Evolutionary conservation across 2,329 filamentous ascomycete genomes (phyloP), one percentile per base, ranked within the genome.

Genomic region (Xylaria sp.): DNA sequence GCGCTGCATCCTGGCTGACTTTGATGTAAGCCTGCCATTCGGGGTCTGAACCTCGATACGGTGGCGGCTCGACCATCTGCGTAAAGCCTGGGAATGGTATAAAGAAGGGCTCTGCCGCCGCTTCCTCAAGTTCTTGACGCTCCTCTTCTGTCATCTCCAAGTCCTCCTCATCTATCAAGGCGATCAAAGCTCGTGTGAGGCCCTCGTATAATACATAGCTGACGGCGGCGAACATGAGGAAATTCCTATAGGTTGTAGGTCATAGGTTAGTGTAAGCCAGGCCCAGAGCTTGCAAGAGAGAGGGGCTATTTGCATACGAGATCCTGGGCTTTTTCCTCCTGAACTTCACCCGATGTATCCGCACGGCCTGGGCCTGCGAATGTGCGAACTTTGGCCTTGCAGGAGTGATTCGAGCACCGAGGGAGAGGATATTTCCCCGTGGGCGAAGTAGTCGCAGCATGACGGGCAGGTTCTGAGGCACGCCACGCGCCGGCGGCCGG

Each of bases 21-120:
- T 84, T 84, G 18, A 89, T 74, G 70, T 90, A 92, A 57, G 83
- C 81, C 69, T 83, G 80, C 88, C 87, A 91, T 76, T 92, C 90
- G 2, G 89, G 89, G 71, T 90, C 88, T 30, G 80, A 81, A 60
- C 83, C 83, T 67, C 81, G 82, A 75, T 89, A 90, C 2, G 84
- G 85, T 34, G 78, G 75, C 34, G 84, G 82, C 18, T 82, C 79
- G 20, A 88, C 78, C 65, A 81, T 72, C 58, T 82, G 83, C 0
- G 83, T 86, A 2, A 86, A 88, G 50, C 88, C 87, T 3, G 88
- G 88, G 60, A 91, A 85, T 0, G 90, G 87, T 8, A 92, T 83
- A 68, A 91, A 91, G 5, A 83, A 23, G 15, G 83, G 78, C 20
- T 84, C 81, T 15, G 81, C 80, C 3, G 83, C 80, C 2, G 83